Evolutionary conservation across 306 rosid genomes (phyloP).

Genomic region (Pterocarpus macrocarpus): DNA sequence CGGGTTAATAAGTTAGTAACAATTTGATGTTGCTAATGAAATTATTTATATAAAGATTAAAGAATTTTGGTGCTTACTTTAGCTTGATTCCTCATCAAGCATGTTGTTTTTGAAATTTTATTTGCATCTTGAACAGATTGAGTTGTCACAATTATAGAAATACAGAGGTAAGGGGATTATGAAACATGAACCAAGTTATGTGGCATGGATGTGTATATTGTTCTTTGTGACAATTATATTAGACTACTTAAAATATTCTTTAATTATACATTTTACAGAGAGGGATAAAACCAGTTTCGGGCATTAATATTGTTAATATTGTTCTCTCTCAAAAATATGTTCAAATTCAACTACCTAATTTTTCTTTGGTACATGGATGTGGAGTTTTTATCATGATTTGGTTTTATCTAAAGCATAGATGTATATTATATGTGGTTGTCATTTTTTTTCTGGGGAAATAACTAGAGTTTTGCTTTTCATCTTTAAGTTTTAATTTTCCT

Average conservation of each 20-base stretch:
- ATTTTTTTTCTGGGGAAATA: neutral
- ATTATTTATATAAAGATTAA: no score
- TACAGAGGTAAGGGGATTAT: neutral
- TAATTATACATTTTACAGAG: slow-evolving; percentile 2
- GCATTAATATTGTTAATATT: slow-evolving; percentile 14
- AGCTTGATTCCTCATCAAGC: no score
- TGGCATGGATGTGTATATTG: neutral
- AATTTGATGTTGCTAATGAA: no score
- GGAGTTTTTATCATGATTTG: slow-evolving; percentile 13
- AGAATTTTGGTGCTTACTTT: no score
- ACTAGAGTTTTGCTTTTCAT: slow-evolving; percentile 28
- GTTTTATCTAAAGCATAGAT: slow-evolving; percentile 24
- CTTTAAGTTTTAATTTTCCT: slow-evolving; percentile 30
- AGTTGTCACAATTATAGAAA: no score
- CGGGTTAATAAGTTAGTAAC: no score
- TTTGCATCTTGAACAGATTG: no score
- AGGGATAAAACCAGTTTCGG: slow-evolving; percentile 37
- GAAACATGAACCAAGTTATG: neutral
- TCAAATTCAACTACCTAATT: slow-evolving; percentile 25
- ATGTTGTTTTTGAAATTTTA: no score
- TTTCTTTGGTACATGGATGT: slow-evolving; percentile 14
- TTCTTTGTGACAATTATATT: neutral
- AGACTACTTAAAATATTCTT: no score
- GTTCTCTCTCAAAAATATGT: slow-evolving; percentile 34
- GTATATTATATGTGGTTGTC: neutral